Evolutionary conservation across 495 filamentous ascomycete genomes (phyloP), one percentile per base, ranked within the genome.

Genomic region (Tuber melanosporum): DNA sequence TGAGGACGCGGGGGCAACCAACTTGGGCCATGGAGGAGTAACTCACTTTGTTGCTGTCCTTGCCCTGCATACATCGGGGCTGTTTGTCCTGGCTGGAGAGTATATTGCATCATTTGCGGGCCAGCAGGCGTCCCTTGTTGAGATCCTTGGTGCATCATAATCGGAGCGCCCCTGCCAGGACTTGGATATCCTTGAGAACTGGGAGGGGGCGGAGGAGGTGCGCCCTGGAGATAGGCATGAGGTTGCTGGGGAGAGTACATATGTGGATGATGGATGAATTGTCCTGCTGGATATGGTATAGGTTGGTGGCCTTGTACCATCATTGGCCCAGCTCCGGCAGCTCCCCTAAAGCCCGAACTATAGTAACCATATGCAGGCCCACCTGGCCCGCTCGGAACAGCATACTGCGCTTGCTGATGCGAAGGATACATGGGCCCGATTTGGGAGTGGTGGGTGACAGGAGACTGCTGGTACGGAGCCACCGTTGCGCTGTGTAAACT

Each of bases 241-340:
- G 85, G 85, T 20, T 90, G 91, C 75, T 88, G 90, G 15, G 91
- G 90, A 20, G 91, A 89, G 82, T 91, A 92, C 86, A 92, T 90
- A 62, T 80, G 73, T 26, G 86, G 88, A 84, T 81, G 81, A n/a
- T 80, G 81, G 20, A 83, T 78, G 62, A 92, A 89, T 76, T 89
- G 89, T 22, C 72, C 75, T 71, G 87, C 85, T 52, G 83, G 87
- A 77, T 88, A 89, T 20, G 87, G 87, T 15, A 86, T 85, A 43
- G 86, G 85, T 85, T 89, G 90, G n/a, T 87, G 86, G 49, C 90
- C 89, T 75, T 89, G 90, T 49, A 90, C 88, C 91, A 92, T 92
- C 87, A 91, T 89, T 8, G 90, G 90, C 20, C 85, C 86, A 73
- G 88, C 87, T 62, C 74, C 71, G 87, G 87, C 81, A 87, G 89